Evolutionary conservation across 2,329 filamentous ascomycete species (phyloP), one percentile per base, ranked within the genome.

Genomic region (Pseudogymnoascus sp.): DNA sequence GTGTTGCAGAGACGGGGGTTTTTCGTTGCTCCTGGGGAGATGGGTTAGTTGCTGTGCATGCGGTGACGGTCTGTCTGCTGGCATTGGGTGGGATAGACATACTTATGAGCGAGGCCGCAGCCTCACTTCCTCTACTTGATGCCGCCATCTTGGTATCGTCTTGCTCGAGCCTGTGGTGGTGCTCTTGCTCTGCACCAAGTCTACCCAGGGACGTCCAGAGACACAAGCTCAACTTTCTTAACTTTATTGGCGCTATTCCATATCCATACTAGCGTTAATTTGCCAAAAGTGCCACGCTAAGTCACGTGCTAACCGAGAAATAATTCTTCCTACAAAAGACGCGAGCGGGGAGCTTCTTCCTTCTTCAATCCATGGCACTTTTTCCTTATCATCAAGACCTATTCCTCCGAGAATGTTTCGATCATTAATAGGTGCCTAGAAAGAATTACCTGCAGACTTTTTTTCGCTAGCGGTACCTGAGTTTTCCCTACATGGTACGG

Each of bases 401-500:
- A 80, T 80, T 80, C 78, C 73, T 76, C 79, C 85, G 82, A 88
- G 81, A 83, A 86, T 83, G 86, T 87, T 83, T 83, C 90, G 91
- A 92, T 86, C 92, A 96, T 96, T 94, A 82, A 85, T 77, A 77
- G 79, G 86, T 94, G 92, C 90, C 90, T 74, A 96, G 89, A 96
- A 74, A 74, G 79, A 89, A 77, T 72, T 59, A 69, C 72, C 74
- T 78, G 86, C 88, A 90, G 88, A 88, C 88, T 89, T 90, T 92
- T 58, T 92, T 96, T 92, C 92, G 92, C 92, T 97, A 97, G 89
- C 92, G 85, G 89, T 87, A 87, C 89, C 90, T 92, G 89, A 58
- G 57, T 77, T 77, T 74, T 74, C 72, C 76, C 75, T 85, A 90
- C 89, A 87, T 89, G 82, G 84, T 87, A 86, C 88, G 82, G 91